Percentiles rank a stretch among this genome's conserved stretches.
These are phyloP conservation scores for Neotropicomus parvogracilis DNA, from an alignment of 1,284 basidiomycete species.

Conservation along the genomic window DNA sequence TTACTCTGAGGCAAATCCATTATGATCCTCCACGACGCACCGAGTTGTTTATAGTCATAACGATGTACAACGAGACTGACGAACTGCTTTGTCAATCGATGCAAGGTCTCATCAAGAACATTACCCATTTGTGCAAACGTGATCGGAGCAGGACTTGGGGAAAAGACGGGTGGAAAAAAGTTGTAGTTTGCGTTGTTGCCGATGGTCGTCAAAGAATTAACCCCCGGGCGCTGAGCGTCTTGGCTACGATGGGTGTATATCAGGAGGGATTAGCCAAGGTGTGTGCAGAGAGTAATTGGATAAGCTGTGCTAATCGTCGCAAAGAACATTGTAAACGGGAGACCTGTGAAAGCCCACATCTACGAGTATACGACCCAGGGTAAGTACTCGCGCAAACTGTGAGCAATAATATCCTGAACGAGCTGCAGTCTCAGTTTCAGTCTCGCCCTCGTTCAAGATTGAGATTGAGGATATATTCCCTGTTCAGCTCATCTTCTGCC, in stretches of 20 bases:
- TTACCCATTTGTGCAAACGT: slow-evolving; percentile 77
- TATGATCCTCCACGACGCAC: slow-evolving; percentile 85
- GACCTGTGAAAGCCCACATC: slow-evolving; percentile 86
- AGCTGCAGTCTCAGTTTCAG: slow-evolving; percentile 71
- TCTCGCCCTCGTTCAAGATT: slow-evolving; percentile 78
- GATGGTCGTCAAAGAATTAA: slow-evolving; percentile 82
- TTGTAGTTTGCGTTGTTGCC: slow-evolving; percentile 47
- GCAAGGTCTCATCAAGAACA: slow-evolving; percentile 90
- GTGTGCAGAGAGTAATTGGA: slow-evolving; percentile 11
- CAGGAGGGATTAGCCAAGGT: slow-evolving; percentile 89
- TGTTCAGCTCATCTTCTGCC: slow-evolving; percentile 90
- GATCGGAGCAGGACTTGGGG: slow-evolving; percentile 91
- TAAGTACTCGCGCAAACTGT: slow-evolving; percentile 34
- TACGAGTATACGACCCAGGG: slow-evolving; percentile 94
- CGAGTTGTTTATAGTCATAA: slow-evolving; percentile 82
- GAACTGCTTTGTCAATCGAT: slow-evolving; percentile 80
- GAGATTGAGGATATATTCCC: slow-evolving; percentile 80
- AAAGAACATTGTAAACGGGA: slow-evolving; percentile 80
- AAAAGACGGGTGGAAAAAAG: slow-evolving; percentile 97
- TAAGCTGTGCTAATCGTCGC: not conserved
- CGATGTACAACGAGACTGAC: slow-evolving; percentile 81
- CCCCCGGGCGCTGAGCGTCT: slow-evolving; percentile 75
- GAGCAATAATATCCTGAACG: slow-evolving; percentile 14
- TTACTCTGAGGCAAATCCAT: slow-evolving; percentile 76
- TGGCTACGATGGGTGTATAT: slow-evolving; percentile 86